Percentiles rank a stretch among this genome's conserved stretches.
These are phyloP conservation scores for Talaromyces pinophilus DNA, from an alignment of 2,329 filamentous ascomycete species.

Conservation along the genomic window DNA sequence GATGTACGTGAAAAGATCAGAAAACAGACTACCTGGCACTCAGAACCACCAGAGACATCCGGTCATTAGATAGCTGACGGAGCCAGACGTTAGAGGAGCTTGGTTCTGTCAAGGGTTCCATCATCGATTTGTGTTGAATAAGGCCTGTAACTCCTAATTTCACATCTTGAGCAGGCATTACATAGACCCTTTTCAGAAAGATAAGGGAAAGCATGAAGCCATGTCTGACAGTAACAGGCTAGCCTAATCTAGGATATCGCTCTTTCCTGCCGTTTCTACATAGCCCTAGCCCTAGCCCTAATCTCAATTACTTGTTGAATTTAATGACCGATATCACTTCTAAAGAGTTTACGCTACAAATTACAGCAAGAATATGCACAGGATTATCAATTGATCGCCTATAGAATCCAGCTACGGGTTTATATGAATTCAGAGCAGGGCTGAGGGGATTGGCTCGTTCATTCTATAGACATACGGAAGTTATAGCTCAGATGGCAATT, in stretches of 20 bases:
- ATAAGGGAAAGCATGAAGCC: neutral
- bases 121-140: neutral
- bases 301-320: neutral
- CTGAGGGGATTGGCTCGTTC: neutral
- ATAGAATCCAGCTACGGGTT: no score
- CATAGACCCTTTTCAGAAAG: neutral
- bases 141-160: neutral
- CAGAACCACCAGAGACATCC: no score
- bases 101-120: neutral
- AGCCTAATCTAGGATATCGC: no score
- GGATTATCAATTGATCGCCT: no score
- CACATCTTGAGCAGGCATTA: neutral
- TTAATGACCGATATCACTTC: neutral
- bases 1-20: neutral
- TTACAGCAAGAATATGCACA: neutral
- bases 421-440: neutral
- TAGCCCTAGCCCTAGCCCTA: no score
- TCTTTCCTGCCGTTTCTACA: no score
- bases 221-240: neutral
- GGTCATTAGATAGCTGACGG: neutral
- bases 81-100: neutral
- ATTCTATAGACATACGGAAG: neutral
- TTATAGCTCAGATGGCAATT: neutral
- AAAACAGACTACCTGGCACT: neutral
- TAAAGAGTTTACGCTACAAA: neutral